phyloP scores from a whole-genome alignment of 1,284 basidiomycete species.

The Apiotrichum siamense region DNA sequence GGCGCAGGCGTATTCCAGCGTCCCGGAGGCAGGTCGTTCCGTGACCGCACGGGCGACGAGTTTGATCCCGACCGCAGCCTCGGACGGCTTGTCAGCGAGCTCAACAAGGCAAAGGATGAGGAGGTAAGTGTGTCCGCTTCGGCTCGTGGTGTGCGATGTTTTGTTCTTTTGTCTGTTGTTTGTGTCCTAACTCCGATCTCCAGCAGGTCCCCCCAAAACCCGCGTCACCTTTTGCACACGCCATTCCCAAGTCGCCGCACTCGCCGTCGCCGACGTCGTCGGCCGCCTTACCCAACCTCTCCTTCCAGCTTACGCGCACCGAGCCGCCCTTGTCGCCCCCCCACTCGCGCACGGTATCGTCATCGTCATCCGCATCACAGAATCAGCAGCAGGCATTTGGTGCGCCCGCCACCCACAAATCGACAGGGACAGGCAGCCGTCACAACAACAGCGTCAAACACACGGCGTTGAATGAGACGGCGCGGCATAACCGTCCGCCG shows the following conservation, averaged over 20 bases:
- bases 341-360: constrained; percentile 20
- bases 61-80: constrained; percentile 80
- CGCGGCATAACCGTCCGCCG: constrained; percentile 21
- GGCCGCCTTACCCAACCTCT: constrained; percentile 50
- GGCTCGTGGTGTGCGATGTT: not conserved
- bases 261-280: constrained; percentile 12
- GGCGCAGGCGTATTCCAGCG: constrained; percentile 63
- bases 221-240: constrained; percentile 1
- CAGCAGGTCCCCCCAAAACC: constrained; percentile 15
- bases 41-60: constrained; percentile 61
- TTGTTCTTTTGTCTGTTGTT: not conserved
- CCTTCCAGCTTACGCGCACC: constrained; percentile 35
- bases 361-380: constrained; percentile 4
- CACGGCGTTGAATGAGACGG: constrained; percentile 27
- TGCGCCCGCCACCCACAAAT: not conserved
- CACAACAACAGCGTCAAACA: constrained; percentile 4
- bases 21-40: constrained; percentile 6
- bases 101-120: constrained; percentile 38
- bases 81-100: constrained; percentile 51
- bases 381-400: not conserved
- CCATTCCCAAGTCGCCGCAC: constrained; percentile 6
- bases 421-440: constrained; percentile 3
- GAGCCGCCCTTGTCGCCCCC: constrained; percentile 38
- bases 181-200: not conserved
- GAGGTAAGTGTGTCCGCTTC: constrained; percentile 20